Conservation (phyloP, 805 yeast genomes). For the Scheffersomyces lignosus region DNA sequence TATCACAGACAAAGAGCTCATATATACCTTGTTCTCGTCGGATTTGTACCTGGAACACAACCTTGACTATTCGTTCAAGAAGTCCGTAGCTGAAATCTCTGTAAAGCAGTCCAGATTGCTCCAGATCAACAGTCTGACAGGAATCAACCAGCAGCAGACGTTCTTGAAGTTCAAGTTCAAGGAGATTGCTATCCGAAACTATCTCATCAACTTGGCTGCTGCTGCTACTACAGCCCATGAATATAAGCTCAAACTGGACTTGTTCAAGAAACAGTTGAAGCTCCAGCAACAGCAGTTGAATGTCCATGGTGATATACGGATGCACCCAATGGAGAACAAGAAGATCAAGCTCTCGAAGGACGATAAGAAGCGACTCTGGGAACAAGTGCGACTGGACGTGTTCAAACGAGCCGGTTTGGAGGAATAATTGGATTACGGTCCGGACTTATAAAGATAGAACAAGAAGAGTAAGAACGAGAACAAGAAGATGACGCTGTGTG, state of each 20-base stretch:
- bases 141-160: constrained; percentile 25
- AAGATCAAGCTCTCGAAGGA: constrained; percentile 34
- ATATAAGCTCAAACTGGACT: constrained; percentile 41
- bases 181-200: constrained; percentile 49
- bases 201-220: constrained; percentile 52
- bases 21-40: constrained; percentile 39
- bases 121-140: constrained; percentile 39
- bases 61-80: constrained; percentile 44
- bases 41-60: constrained; percentile 51
- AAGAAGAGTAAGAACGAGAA: too few relatives aligned
- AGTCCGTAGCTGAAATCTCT: constrained; percentile 49
- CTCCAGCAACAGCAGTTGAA: constrained; percentile 7
- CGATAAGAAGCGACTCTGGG: constrained; percentile 49
- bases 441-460: too few relatives aligned
- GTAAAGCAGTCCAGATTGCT: constrained; percentile 46
- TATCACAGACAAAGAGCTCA: constrained; percentile 44
- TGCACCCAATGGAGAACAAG: constrained; percentile 5
- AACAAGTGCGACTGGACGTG: constrained; percentile 50
- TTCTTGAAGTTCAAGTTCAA: constrained; percentile 37
- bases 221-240: constrained; percentile 56
- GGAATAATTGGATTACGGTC: constrained; percentile 13
- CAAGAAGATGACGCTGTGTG: too few relatives aligned
- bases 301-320: constrained; percentile 18
- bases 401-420: constrained; percentile 48
- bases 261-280: constrained; percentile 27